A percentile compares a stretch with the other conserved stretches of the same genome.
Evolutionary conservation across 2,329 filamentous ascomycete species (phyloP).

Genomic region (Penicillium sp.): DNA sequence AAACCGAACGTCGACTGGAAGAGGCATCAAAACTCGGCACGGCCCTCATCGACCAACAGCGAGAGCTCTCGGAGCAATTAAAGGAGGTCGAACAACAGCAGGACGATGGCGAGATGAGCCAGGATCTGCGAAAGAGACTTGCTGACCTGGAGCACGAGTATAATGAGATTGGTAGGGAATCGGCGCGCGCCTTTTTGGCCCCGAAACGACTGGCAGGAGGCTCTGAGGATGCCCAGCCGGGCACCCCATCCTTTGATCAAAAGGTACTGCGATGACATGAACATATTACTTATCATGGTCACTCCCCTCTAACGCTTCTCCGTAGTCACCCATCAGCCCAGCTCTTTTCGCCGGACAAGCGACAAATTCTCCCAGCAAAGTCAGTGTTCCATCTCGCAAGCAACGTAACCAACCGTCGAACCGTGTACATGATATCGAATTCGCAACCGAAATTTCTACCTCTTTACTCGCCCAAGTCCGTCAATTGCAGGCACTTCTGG

Average conservation of each 20-base stretch:
- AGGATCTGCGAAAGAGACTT: constrained; percentile 81
- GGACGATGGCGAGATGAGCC: constrained; percentile 75
- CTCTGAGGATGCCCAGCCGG: constrained; percentile 58
- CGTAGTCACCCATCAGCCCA: constrained; percentile 70
- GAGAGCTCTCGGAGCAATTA: constrained; percentile 78
- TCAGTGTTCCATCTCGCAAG: constrained; percentile 83
- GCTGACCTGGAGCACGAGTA: constrained; percentile 91
- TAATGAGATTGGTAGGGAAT: constrained; percentile 89
- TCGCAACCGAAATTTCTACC: constrained; percentile 97
- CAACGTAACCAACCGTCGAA: constrained; percentile 87
- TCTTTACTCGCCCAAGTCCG: constrained; percentile 93
- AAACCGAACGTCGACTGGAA: constrained; percentile 88
- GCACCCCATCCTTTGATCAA: constrained; percentile 51
- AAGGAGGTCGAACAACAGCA: constrained; percentile 81
- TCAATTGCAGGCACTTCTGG: constrained; percentile 80
- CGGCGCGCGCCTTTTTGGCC: constrained; percentile 81
- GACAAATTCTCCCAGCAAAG: constrained; percentile 84
- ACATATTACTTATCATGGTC: neutral
- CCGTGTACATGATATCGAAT: constrained; percentile 93
- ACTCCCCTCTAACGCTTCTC: constrained; percentile 2
- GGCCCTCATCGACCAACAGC: constrained; percentile 82
- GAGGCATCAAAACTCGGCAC: constrained; percentile 90
- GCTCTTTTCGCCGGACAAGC: constrained; percentile 83
- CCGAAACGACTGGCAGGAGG: constrained; percentile 79
- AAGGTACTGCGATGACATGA: constrained; percentile 42